These are phyloP conservation scores for Amanita molliuscula DNA, from an alignment of 768 basidiomycete species.

Conservation along the genomic window DNA sequence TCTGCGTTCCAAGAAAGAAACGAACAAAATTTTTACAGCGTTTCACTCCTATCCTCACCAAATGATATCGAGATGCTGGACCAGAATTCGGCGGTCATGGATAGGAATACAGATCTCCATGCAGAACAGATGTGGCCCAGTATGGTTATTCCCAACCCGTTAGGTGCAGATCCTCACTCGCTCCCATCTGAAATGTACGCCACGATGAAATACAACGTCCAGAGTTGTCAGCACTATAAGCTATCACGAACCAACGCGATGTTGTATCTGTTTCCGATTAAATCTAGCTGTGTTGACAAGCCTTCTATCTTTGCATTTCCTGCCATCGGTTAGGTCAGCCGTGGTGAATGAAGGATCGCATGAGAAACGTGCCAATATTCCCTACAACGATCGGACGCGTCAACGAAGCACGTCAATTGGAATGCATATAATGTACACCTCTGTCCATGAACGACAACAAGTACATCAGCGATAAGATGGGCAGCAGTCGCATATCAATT, in stretches of 20 bases:
- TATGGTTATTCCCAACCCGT: constrained; percentile 13
- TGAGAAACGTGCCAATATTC: constrained; percentile 37
- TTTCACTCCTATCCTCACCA: too few relatives aligned
- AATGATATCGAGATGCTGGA: too few relatives aligned
- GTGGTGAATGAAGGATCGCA: neutral
- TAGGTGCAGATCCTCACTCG: neutral
- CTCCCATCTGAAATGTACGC: constrained; percentile 12
- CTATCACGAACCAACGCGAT: constrained; percentile 41
- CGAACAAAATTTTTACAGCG: too few relatives aligned
- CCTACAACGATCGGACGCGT: constrained; percentile 20
- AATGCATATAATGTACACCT: constrained; percentile 20
- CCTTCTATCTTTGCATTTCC: constrained; percentile 66
- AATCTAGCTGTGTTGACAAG: constrained; percentile 39
- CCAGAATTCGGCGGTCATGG: too few relatives aligned
- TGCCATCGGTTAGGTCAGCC: constrained; percentile 10
- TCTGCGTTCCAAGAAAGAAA: too few relatives aligned
- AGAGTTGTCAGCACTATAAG: neutral
- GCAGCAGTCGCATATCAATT: constrained; percentile 47
- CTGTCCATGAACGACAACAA: constrained; percentile 56
- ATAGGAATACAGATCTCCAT: too few relatives aligned
- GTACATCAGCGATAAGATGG: constrained; percentile 50
- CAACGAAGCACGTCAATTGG: neutral
- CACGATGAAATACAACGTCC: constrained; percentile 66
- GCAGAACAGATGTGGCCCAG: too few relatives aligned
- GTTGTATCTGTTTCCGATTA: constrained; percentile 53